phyloP scores from a whole-genome alignment of 129 eudicot genomes.

The Ambrosia trifida region DNA sequence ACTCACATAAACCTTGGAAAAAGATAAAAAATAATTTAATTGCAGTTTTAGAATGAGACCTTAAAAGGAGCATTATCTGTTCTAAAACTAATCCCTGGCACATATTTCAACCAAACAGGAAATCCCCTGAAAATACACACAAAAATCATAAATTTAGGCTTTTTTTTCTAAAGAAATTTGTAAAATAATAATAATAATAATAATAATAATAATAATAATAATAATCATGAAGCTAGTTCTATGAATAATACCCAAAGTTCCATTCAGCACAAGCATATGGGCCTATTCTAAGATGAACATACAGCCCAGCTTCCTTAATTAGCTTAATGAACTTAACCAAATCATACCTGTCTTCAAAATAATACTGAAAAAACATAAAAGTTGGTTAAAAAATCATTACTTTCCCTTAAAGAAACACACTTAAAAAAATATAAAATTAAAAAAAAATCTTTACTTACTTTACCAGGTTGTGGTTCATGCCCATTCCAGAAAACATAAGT shows the following conservation, averaged over 20 bases:
- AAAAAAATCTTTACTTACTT: constrained; percentile 47
- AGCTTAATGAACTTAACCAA: constrained; percentile 90
- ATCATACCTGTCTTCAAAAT: constrained; percentile 94
- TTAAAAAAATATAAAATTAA: background rate
- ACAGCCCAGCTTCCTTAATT: constrained; percentile 85
- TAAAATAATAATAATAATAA: background rate
- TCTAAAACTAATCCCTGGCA: constrained; percentile 94
- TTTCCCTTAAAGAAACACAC: background rate
- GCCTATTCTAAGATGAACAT: constrained; percentile 94
- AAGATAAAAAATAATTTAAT: background rate
- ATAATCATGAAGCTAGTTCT: background rate
- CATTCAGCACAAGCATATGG: constrained; percentile 99
- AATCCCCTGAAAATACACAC: constrained; percentile 69
- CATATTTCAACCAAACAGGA: constrained; percentile 99
- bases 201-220: background rate
- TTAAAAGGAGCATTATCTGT: constrained; percentile 95
- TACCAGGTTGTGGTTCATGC: constrained; percentile 96
- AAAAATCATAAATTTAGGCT: constrained; percentile 15
- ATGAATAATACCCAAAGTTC: constrained; percentile 85
- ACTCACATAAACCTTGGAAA: background rate
- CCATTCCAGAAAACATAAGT: constrained; percentile 99
- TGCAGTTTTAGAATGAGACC: constrained; percentile 43
- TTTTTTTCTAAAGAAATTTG: background rate
- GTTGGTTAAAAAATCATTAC: constrained; percentile 6
- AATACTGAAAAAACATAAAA: constrained; percentile 55